Base-by-base conservation (phyloP, 176 grass and related monocot genomes). In the Saccharum officinarum region DNA sequence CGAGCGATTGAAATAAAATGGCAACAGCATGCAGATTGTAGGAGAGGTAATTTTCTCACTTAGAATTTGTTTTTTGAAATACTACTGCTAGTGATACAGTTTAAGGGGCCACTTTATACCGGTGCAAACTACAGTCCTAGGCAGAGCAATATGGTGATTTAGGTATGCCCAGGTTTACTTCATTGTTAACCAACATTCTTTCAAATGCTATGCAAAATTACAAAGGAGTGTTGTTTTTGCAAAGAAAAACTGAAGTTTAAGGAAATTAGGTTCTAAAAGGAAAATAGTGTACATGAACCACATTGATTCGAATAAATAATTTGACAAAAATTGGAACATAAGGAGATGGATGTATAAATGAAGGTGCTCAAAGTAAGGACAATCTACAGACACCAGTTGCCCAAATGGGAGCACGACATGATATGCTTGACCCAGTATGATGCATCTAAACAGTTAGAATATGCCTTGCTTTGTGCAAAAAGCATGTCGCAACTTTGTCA, bases 191-290 rank as follows among this genome's bases (percentile, higher is more conserved):
- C 22, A 9, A 45, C 20, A 63, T 40, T 46, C 8, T 15, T 88
- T 78, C 80, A 71, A 80, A 80, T 45, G 34, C 36, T 25, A 76
- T 28, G 41, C 10, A 31, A 39, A 87, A 50, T 2, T 37, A 6
- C 12, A 33, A 15, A 28, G 23, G 0, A 44, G 13, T 18, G 0
- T 18, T 44, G 34, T 41, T 37, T 62, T 50, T 50, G 15, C 6
- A 28, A 74, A 33, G 0, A 72, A 31, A 28, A 16, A 49, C 25
- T 50, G 25, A 50, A 3, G 44, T 45, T 46, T 46, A 73, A 9
- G 23, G 13, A 49, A 73, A 47, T 17, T 47, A 46, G 7, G 26
- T 47, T 73, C 42, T 16, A 73, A 46, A 18, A 4, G 26, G 62
- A 26, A 71, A 22, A 80, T 66, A 33, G 3, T 7, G 7, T 33